Evolutionary conservation across 2,329 filamentous ascomycete genomes (phyloP).

Genomic region (Rutstroemia sp.): DNA sequence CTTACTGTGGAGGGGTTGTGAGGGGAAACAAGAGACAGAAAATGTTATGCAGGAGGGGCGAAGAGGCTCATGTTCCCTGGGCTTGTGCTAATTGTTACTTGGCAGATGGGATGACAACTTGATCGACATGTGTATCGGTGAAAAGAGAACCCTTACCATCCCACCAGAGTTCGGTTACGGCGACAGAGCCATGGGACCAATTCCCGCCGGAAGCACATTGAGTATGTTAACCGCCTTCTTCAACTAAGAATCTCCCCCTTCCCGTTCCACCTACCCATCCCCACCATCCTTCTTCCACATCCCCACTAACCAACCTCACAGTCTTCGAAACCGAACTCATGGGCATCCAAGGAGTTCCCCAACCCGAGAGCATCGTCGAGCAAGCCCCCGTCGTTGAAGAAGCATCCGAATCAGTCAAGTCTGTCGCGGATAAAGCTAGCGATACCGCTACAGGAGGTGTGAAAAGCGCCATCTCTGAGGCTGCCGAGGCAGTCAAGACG

Average conservation of each 20-base stretch:
- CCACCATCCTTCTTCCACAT: background rate
- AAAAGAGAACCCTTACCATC: slow-evolving; percentile 84
- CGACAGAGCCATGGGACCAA: slow-evolving; percentile 66
- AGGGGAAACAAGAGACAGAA: background rate
- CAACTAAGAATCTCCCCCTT: background rate
- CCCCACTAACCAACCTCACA: slow-evolving; percentile 4
- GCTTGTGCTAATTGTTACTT: background rate
- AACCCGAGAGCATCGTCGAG: slow-evolving; percentile 5
- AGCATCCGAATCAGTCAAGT: slow-evolving; percentile 21
- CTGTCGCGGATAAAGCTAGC: slow-evolving; percentile 19
- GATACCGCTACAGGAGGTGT: slow-evolving; percentile 23
- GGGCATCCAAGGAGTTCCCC: slow-evolving; percentile 64
- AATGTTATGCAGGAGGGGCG: background rate
- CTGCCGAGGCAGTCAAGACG: slow-evolving; percentile 46
- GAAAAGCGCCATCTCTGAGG: slow-evolving; percentile 40
- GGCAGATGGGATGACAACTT: slow-evolving; percentile 82
- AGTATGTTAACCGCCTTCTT: slow-evolving; percentile 39
- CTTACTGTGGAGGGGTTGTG: background rate
- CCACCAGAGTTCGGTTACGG: slow-evolving; percentile 85
- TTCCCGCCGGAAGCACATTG: slow-evolving; percentile 73
- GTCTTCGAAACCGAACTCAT: slow-evolving; percentile 91
- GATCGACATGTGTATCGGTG: slow-evolving; percentile 89
- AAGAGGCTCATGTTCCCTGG: background rate
- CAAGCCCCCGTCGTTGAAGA: background rate
- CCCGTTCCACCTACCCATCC: too few species aligned